phyloP scores from a whole-genome alignment of 2,329 filamentous ascomycete species.

The Gnomoniopsis smithogilvyi region DNA sequence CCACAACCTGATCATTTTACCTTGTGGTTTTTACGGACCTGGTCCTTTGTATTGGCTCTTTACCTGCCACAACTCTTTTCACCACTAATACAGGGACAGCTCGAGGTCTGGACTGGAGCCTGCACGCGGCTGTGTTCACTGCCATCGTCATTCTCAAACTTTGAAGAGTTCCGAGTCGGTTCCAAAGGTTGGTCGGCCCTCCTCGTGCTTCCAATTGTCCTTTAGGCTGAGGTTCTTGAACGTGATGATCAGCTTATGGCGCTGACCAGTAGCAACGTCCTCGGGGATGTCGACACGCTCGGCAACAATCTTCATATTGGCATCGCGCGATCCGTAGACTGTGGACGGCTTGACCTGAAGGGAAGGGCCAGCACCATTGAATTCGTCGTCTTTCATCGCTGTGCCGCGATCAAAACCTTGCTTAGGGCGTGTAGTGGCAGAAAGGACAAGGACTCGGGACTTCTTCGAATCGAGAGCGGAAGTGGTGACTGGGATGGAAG shows the following conservation, averaged over 20 bases:
- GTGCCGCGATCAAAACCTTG: neutral
- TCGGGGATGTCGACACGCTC: neutral
- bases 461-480: neutral
- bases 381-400: no score
- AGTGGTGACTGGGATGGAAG: neutral
- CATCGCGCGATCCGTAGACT: neutral
- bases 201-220: neutral
- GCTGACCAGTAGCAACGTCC: neutral
- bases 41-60: neutral
- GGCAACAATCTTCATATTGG: neutral
- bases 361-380: neutral
- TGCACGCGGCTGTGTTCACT: neutral
- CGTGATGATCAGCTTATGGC: slow-evolving; percentile 5
- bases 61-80: neutral
- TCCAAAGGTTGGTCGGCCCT: neutral
- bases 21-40: neutral
- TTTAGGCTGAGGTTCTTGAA: slow-evolving; percentile 6
- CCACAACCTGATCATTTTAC: neutral
- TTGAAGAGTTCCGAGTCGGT: neutral
- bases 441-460: neutral
- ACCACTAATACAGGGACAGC: neutral
- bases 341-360: neutral
- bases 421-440: neutral
- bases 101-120: neutral
- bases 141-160: neutral